A percentile compares a stretch with the other conserved stretches of the same genome.
Conservation (phyloP, 306 rosid genomes). For the Notholithocarpus densiflorus region DNA sequence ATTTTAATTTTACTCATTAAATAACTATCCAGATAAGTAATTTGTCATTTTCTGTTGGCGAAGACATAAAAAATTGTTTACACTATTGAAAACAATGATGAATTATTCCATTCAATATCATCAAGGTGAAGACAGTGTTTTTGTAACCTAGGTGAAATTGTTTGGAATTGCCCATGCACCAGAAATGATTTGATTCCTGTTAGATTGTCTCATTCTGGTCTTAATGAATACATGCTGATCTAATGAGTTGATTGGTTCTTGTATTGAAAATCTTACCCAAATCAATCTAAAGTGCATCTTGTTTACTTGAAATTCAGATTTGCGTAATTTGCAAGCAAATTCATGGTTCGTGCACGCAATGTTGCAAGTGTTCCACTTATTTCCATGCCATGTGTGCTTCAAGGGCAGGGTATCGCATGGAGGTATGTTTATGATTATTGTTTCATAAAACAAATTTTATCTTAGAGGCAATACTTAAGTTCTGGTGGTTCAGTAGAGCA, state of each 20-base stretch:
- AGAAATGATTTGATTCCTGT: constrained; percentile 16
- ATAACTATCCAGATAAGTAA: neutral
- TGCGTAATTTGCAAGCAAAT: constrained; percentile 98
- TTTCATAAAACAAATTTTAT: neutral
- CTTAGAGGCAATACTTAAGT: neutral
- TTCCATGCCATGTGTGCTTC: constrained; percentile 99
- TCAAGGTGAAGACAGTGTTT: constrained; percentile 10
- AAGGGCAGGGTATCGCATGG: constrained; percentile 99
- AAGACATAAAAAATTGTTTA: neutral
- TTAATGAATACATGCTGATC: neutral
- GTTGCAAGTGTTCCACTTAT: constrained; percentile 98
- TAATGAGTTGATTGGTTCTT: neutral
- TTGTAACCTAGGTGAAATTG: constrained; percentile 2
- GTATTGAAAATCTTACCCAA: constrained; percentile 11
- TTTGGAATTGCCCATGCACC: neutral
- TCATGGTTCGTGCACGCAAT: constrained; percentile 97
- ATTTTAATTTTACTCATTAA: neutral
- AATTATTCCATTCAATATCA: constrained; percentile 1
- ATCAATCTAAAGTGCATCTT: constrained; percentile 20
- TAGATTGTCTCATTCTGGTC: constrained; percentile 15
- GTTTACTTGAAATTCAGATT: constrained; percentile 60
- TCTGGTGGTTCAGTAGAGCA: neutral
- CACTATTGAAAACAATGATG: neutral
- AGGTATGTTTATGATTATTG: constrained; percentile 46
- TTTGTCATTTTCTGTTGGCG: neutral